Percentiles rank a stretch among this genome's conserved stretches.
Conservation (phyloP, 1,139 yeast genomes). For the Magnusiomyces sp. region DNA sequence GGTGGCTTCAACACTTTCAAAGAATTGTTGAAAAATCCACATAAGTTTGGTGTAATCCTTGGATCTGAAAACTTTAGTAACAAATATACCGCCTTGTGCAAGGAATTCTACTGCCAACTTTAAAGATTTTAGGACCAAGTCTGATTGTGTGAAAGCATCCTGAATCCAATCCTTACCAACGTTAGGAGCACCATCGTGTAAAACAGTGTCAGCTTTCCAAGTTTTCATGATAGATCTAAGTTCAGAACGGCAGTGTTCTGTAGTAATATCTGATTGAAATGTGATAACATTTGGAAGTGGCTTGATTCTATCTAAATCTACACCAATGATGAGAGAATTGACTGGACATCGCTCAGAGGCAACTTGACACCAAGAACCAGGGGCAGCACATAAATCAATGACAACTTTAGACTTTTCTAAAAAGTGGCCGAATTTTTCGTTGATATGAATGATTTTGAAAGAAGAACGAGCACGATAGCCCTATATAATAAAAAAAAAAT, state of each 20-base stretch:
- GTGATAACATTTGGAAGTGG: slow-evolving; percentile 89
- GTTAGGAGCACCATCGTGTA: slow-evolving; percentile 99
- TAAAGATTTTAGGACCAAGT: slow-evolving; percentile 84
- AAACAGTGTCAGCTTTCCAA: slow-evolving; percentile 96
- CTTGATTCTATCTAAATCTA: slow-evolving; percentile 94
- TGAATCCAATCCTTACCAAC: slow-evolving; percentile 99
- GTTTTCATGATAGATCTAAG: slow-evolving; percentile 94
- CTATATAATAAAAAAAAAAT: slow-evolving; percentile 17
- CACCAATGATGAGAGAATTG: slow-evolving; percentile 90
- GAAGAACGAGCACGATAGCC: slow-evolving; percentile 99
- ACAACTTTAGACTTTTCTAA: slow-evolving; percentile 94
- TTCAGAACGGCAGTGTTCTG: slow-evolving; percentile 93
- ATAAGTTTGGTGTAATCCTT: slow-evolving; percentile 92
- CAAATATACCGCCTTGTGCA: slow-evolving; percentile 89
- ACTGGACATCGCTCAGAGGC: slow-evolving; percentile 90
- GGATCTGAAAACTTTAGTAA: slow-evolving; percentile 93
- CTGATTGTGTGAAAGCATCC: slow-evolving; percentile 98
- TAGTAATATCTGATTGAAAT: slow-evolving; percentile 93
- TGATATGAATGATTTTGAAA: slow-evolving; percentile 87
- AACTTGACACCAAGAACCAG: slow-evolving; percentile 99
- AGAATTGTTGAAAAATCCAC: slow-evolving; percentile 96
- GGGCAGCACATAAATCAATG: slow-evolving; percentile 97
- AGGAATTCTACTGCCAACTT: slow-evolving; percentile 93
- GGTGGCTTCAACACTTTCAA: slow-evolving; percentile 95
- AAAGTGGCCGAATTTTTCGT: slow-evolving; percentile 94